These are phyloP conservation scores for Cryptosporidium sp. DNA, from an alignment of 169 alveolate species.

Conservation along the genomic window DNA sequence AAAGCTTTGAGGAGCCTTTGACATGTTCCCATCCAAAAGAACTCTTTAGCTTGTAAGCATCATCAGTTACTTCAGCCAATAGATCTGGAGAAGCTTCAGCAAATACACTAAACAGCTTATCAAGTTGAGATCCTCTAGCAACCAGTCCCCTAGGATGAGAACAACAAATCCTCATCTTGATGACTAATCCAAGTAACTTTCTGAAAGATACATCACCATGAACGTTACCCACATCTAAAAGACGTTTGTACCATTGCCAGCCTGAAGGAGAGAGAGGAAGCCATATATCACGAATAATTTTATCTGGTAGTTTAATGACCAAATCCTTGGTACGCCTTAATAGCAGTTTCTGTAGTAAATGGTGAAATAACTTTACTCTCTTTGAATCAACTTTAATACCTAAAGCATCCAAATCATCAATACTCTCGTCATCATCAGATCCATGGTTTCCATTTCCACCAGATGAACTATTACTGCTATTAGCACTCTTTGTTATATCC, in stretches of 20 bases:
- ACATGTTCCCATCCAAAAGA: constrained; percentile 87
- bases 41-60: constrained; percentile 78
- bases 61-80: constrained; percentile 75
- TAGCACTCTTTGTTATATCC: constrained; percentile 69
- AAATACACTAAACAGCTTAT: constrained; percentile 85
- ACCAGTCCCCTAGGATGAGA: constrained; percentile 91
- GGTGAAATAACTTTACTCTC: constrained; percentile 78
- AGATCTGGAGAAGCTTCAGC: constrained; percentile 77
- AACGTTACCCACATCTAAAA: constrained; percentile 84
- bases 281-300: constrained; percentile 91
- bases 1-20: constrained; percentile 87
- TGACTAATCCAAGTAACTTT: constrained; percentile 88
- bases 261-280: constrained; percentile 88
- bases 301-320: constrained; percentile 89
- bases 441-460: constrained; percentile 10
- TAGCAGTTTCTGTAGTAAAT: constrained; percentile 86
- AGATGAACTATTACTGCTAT: constrained; percentile 27
- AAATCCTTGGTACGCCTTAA: constrained; percentile 90
- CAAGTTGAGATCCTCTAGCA: constrained; percentile 85
- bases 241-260: constrained; percentile 87
- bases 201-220: constrained; percentile 86
- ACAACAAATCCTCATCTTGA: constrained; percentile 91
- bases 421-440: constrained; percentile 49
- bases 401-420: constrained; percentile 60
- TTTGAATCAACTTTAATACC: constrained; percentile 68